A percentile compares a stretch with the other conserved stretches of the same genome.
Conservation (phyloP, 2,329 filamentous ascomycete species). For the Talaromyces islandicus region DNA sequence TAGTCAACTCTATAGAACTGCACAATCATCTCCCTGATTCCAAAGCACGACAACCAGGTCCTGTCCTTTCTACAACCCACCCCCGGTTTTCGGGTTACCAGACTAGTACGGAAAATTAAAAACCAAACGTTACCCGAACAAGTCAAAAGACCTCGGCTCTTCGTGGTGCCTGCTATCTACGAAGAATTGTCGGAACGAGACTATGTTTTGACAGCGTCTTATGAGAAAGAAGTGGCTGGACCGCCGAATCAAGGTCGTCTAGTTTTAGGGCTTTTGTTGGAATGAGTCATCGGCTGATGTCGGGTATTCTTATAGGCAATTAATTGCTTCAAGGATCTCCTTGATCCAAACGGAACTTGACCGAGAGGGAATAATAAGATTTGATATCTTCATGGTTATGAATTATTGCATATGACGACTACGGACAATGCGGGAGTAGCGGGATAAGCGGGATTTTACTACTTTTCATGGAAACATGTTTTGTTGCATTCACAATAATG, state of each 20-base stretch:
- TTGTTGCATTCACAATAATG: not conserved
- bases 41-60: not conserved
- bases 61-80: not conserved
- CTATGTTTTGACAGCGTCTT: not conserved
- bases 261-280: not conserved
- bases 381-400: no score
- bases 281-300: not conserved
- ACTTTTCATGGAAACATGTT: not conserved
- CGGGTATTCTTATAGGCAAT: not conserved
- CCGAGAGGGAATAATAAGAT: not conserved
- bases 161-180: not conserved
- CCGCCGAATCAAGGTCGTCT: not conserved
- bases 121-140: not conserved
- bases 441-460: not conserved
- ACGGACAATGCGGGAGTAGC: not conserved
- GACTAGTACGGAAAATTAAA: conserved; percentile 3
- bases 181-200: conserved; percentile 6
- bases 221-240: not conserved
- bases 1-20: not conserved
- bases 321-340: not conserved
- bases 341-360: not conserved
- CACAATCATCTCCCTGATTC: not conserved
- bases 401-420: not conserved
- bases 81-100: conserved; percentile 13
- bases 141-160: conserved; percentile 11